Evolutionary conservation across 345 rosid genomes (phyloP).

Genomic region (Sisymbrium altissimum): DNA sequence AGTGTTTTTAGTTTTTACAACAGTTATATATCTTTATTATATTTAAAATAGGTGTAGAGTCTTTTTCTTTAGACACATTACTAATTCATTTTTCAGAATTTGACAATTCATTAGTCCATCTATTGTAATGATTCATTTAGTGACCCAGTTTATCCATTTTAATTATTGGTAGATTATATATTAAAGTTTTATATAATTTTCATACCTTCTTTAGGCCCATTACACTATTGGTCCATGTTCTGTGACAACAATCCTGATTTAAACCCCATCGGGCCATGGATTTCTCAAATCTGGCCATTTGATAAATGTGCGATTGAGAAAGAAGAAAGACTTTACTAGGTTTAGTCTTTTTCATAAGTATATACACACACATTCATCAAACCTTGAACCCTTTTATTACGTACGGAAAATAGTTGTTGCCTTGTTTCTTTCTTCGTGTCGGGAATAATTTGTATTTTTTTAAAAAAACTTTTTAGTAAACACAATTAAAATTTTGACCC

Average conservation of each 20-base stretch:
- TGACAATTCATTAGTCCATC: too few relatives aligned
- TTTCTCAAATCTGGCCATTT: not conserved
- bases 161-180: too few relatives aligned
- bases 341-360: not conserved
- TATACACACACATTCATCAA: too few relatives aligned
- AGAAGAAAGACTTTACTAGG: not conserved
- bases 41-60: too few relatives aligned
- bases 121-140: too few relatives aligned
- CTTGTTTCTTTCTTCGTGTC: slow-evolving; percentile 6
- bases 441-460: too few relatives aligned
- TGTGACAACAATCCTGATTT: not conserved
- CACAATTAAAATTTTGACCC: not conserved
- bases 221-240: not conserved
- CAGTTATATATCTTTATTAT: too few relatives aligned
- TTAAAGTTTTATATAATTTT: too few relatives aligned
- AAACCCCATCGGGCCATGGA: not conserved
- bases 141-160: too few relatives aligned
- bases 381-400: not conserved
- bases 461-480: not conserved
- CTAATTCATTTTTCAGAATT: too few relatives aligned
- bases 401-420: not conserved
- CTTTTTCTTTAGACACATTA: too few relatives aligned
- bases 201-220: not conserved
- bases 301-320: not conserved
- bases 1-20: too few relatives aligned